These are phyloP conservation scores for Periconia sp. DNA, from an alignment of 2,329 filamentous ascomycete genomes.

Conservation along the genomic window DNA sequence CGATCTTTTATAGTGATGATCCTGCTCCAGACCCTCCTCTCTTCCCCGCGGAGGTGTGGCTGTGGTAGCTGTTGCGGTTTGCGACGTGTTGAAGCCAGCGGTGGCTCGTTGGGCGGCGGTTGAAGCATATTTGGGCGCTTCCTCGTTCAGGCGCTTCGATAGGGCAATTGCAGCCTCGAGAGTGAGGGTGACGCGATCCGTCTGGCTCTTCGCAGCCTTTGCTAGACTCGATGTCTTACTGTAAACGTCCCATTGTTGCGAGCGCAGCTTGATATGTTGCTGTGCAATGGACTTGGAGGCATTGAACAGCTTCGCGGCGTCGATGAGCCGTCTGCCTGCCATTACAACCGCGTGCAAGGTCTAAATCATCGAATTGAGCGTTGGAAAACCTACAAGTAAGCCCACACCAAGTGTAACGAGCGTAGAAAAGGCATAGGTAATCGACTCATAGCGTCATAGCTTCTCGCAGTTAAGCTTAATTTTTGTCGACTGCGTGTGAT, in stretches of 20 bases:
- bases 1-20: constrained; percentile 53
- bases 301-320: constrained; percentile 54
- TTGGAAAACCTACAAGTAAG: constrained; percentile 11
- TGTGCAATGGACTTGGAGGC: constrained; percentile 49
- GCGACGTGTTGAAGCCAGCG: constrained; percentile 24
- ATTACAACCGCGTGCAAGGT: constrained; percentile 35
- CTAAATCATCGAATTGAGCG: constrained; percentile 21
- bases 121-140: constrained; percentile 38
- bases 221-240: constrained; percentile 66
- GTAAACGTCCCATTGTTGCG: constrained; percentile 64
- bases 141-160: constrained; percentile 59
- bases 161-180: constrained; percentile 63
- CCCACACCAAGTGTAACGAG: constrained; percentile 4
- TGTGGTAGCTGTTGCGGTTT: constrained; percentile 31
- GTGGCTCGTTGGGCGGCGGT: constrained; percentile 22
- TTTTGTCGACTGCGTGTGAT: constrained; percentile 10
- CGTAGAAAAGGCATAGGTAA: constrained; percentile 15
- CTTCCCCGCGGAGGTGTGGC: constrained; percentile 17
- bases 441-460: constrained; percentile 33
- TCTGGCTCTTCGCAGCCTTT: constrained; percentile 63
- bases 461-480: constrained; percentile 22
- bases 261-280: constrained; percentile 61
- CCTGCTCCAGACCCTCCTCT: constrained; percentile 49
- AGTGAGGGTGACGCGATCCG: constrained; percentile 63
- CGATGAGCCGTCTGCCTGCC: constrained; percentile 55